Evolutionary conservation across 768 basidiomycete species (phyloP).

Genomic region (Auricularia sp.): DNA sequence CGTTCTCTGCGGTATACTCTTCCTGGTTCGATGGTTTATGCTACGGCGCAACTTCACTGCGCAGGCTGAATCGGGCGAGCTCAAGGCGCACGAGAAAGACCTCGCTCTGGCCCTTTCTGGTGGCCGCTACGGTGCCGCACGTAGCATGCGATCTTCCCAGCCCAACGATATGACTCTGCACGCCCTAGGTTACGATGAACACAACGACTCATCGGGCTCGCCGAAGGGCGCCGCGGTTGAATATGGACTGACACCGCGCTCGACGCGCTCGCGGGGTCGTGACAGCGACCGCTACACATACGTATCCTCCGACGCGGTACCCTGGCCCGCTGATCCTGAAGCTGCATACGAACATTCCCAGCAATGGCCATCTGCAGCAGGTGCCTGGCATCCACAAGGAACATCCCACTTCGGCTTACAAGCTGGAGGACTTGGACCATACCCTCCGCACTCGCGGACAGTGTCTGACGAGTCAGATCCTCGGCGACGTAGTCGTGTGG

Average conservation of each 20-base stretch:
- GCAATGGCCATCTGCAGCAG: neutral
- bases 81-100: neutral
- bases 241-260: neutral
- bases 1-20: conserved; percentile 42
- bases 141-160: neutral
- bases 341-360: neutral
- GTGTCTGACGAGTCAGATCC: neutral
- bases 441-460: neutral
- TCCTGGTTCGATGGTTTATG: conserved; percentile 44
- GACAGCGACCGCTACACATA: neutral
- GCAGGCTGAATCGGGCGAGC: neutral
- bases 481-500: neutral
- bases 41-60: conserved; percentile 26
- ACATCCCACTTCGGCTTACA: neutral
- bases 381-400: neutral
- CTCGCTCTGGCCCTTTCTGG: neutral
- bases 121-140: neutral
- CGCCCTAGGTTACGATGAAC: neutral
- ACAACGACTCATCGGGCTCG: neutral
- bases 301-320: neutral
- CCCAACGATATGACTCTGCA: neutral
- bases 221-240: neutral
- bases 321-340: neutral
- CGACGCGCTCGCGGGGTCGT: neutral
- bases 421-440: neutral